phyloP scores from a whole-genome alignment of 139 green algal genomes.

The Chlorella vulgaris region DNA sequence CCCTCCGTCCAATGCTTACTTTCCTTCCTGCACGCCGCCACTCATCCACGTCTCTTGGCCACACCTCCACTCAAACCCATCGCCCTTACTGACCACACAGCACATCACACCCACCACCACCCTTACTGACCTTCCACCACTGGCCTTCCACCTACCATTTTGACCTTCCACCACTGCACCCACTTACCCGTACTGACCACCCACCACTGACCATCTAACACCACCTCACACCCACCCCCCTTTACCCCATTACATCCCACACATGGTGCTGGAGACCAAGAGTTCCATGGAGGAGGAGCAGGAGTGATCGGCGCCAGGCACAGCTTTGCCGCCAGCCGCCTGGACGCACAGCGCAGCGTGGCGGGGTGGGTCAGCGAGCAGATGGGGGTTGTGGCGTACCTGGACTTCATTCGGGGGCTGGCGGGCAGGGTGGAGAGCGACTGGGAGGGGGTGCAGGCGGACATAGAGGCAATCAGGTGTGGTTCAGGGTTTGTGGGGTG shows the following conservation, averaged over 20 bases:
- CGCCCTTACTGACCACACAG: too few relatives aligned
- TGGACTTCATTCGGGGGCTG: conserved; percentile 89
- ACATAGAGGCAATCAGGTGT: conserved; percentile 70
- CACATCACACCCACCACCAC: too few relatives aligned
- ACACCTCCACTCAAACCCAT: too few relatives aligned
- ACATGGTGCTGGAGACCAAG: conserved; percentile 97
- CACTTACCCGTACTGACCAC: too few relatives aligned
- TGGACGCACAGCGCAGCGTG: conserved; percentile 84
- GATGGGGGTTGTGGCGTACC: conserved; percentile 89
- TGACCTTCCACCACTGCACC: too few relatives aligned
- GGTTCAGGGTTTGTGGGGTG: not conserved
- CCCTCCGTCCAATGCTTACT: too few relatives aligned
- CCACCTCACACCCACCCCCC: too few relatives aligned
- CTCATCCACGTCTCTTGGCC: too few relatives aligned
- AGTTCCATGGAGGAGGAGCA: conserved; percentile 83
- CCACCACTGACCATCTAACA: not conserved
- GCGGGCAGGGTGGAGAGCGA: conserved; percentile 87
- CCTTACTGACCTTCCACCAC: too few relatives aligned
- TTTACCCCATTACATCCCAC: conserved; percentile 11
- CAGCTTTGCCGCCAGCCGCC: conserved; percentile 77
- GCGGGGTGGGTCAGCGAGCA: conserved; percentile 87
- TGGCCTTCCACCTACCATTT: too few relatives aligned
- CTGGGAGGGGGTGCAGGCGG: conserved; percentile 78
- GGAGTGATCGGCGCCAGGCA: conserved; percentile 83
- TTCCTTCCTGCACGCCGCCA: too few relatives aligned